These are phyloP conservation scores for Silene noctiflora DNA, from an alignment of 179 eudicot genomes.

Conservation along the genomic window DNA sequence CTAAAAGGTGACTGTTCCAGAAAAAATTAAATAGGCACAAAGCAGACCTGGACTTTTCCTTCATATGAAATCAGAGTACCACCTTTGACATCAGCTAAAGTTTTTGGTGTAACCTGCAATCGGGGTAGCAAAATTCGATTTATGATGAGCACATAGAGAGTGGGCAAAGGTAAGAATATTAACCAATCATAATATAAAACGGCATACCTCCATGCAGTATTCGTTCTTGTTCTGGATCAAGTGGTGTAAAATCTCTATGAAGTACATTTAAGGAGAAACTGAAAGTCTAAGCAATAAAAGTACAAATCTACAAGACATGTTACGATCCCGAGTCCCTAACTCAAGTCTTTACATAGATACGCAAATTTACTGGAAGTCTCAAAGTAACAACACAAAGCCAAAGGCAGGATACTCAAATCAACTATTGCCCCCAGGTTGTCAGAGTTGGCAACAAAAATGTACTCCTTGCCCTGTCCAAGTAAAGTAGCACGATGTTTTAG, in stretches of 20 bases:
- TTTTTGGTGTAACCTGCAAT: slow-evolving; percentile 91
- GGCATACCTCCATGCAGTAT: slow-evolving; percentile 94
- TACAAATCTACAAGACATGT: slow-evolving; percentile 4
- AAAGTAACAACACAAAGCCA: slow-evolving; percentile 6
- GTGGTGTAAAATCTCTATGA: slow-evolving; percentile 78
- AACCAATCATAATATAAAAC: not conserved
- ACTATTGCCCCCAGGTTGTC: slow-evolving; percentile 97
- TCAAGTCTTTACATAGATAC: not conserved
- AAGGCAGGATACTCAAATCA: slow-evolving; percentile 91
- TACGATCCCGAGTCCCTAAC: not conserved
- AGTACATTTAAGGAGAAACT: slow-evolving; percentile 45
- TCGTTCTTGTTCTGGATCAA: slow-evolving; percentile 88
- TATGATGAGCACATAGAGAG: slow-evolving; percentile 12
- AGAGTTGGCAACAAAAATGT: slow-evolving; percentile 91
- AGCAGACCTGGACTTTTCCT: slow-evolving; percentile 88
- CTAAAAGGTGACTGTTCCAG: not conserved
- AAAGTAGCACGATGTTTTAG: not conserved
- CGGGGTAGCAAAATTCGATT: slow-evolving; percentile 2
- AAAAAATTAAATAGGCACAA: not conserved
- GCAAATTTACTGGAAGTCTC: slow-evolving; percentile 8
- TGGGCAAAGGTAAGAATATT: not conserved
- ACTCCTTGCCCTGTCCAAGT: slow-evolving; percentile 86
- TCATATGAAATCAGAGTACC: slow-evolving; percentile 95
- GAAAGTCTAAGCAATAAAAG: not conserved
- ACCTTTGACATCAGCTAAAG: slow-evolving; percentile 97